Conservation (phyloP, 2,329 filamentous ascomycete genomes). For the Aspergillus sp. region DNA sequence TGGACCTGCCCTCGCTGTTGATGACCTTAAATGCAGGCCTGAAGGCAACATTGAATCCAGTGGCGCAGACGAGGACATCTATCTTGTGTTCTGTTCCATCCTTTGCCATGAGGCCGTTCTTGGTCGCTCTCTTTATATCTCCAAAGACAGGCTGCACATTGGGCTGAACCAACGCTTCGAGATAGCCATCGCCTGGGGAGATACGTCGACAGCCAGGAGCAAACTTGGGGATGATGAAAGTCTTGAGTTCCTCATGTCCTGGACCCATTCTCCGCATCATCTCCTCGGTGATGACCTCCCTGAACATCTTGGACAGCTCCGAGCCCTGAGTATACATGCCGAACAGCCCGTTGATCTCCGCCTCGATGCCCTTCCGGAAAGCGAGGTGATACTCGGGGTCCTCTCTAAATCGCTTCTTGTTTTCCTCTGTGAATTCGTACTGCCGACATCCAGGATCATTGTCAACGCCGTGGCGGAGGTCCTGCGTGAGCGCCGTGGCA, state of each 20-base stretch:
- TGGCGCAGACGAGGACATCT: not conserved
- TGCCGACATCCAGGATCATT: not conserved
- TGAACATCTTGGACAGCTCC: not conserved
- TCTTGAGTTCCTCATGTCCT: not conserved
- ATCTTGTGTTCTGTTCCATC: conserved; percentile 5
- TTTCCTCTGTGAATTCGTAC: conserved; percentile 16
- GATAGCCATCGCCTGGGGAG: conserved; percentile 5
- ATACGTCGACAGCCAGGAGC: conserved; percentile 2
- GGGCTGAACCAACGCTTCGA: not conserved
- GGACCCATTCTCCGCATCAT: conserved; percentile 3
- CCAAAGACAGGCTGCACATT: not conserved
- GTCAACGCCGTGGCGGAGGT: not conserved
- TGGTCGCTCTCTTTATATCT: not conserved
- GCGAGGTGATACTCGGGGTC: conserved; percentile 16
- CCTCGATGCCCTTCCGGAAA: conserved; percentile 22
- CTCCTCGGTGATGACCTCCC: not conserved
- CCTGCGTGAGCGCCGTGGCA: not conserved
- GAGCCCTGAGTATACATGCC: conserved; percentile 4
- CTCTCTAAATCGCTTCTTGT: conserved; percentile 18
- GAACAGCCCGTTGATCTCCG: conserved; percentile 21
- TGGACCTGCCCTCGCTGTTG: not conserved
- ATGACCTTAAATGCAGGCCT: conserved; percentile 2
- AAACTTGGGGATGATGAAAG: conserved; percentile 2
- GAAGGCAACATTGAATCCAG: not conserved
- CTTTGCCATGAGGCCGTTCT: not conserved